These are phyloP conservation scores for Syzygium oleosum DNA, from an alignment of 345 rosid genomes.

Conservation along the genomic window DNA sequence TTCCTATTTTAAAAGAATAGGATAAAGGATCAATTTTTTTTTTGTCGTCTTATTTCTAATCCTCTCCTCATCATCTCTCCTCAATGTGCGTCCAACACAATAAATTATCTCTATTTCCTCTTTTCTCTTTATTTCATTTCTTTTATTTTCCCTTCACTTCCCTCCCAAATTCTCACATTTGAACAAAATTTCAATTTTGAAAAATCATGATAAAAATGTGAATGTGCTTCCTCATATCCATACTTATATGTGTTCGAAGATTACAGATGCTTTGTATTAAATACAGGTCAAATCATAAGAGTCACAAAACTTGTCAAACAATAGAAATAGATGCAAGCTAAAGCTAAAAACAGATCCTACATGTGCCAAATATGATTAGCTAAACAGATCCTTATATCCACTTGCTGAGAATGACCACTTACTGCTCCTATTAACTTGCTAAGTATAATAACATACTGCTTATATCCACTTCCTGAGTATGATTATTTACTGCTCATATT, in stretches of 20 bases:
- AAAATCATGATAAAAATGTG: not conserved
- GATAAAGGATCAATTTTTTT: not conserved
- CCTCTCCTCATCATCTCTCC: not conserved
- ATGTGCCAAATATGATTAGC: not conserved
- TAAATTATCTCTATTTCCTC: not conserved
- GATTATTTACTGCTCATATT: too few species aligned
- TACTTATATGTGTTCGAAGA: not conserved
- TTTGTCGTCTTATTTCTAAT: not conserved
- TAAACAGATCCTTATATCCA: not conserved
- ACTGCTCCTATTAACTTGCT: too few species aligned
- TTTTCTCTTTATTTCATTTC: not conserved
- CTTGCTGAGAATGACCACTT: too few species aligned
- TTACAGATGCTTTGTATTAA: not conserved
- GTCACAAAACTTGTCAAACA: not conserved
- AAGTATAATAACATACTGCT: too few species aligned
- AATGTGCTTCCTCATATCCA: not conserved
- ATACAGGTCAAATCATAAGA: not conserved
- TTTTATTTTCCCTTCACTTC: not conserved
- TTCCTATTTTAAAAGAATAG: too few species aligned
- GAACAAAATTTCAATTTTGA: not conserved
- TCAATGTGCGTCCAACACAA: not conserved
- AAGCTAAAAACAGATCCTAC: not conserved
- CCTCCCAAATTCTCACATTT: not conserved
- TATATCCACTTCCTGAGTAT: too few species aligned
- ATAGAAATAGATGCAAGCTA: not conserved